These are phyloP conservation scores for Lentinula detonsa DNA, from an alignment of 768 basidiomycete species.

Conservation along the genomic window DNA sequence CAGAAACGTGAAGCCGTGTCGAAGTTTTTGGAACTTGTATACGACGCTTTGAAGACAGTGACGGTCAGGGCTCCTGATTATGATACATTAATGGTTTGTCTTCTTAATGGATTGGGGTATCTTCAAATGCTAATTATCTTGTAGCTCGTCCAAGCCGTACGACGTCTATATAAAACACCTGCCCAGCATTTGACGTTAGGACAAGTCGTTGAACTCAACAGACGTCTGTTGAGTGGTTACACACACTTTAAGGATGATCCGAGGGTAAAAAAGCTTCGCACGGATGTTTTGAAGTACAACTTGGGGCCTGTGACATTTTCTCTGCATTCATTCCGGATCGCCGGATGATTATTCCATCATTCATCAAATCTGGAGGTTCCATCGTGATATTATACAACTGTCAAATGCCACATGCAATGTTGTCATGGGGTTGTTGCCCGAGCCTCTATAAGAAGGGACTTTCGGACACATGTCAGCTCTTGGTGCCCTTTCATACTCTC, in stretches of 20 bases:
- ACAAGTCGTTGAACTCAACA: constrained; percentile 92
- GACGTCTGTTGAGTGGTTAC: constrained; percentile 90
- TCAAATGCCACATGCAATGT: no score
- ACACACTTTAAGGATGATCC: constrained; percentile 90
- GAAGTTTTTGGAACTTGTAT: constrained; percentile 84
- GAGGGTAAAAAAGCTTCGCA: constrained; percentile 74
- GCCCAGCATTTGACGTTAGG: constrained; percentile 90
- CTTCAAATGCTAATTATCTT: constrained; percentile 7
- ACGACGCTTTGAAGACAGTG: constrained; percentile 91
- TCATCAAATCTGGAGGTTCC: no score
- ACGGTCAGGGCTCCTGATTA: constrained; percentile 97
- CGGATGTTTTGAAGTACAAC: constrained; percentile 79
- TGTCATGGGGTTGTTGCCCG: no score
- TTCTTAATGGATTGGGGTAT: neutral
- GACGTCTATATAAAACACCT: constrained; percentile 89
- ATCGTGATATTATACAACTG: no score
- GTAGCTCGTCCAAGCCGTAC: constrained; percentile 91
- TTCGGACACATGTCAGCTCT: no score
- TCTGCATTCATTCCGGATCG: no score
- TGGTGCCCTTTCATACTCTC: no score
- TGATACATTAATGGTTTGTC: constrained; percentile 89
- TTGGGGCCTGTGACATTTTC: no score
- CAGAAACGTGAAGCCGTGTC: constrained; percentile 88
- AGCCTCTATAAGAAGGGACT: no score
- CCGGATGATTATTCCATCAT: no score